Conservation (phyloP, 108 stramenopile genomes). For the Chaetoceros muelleri region DNA sequence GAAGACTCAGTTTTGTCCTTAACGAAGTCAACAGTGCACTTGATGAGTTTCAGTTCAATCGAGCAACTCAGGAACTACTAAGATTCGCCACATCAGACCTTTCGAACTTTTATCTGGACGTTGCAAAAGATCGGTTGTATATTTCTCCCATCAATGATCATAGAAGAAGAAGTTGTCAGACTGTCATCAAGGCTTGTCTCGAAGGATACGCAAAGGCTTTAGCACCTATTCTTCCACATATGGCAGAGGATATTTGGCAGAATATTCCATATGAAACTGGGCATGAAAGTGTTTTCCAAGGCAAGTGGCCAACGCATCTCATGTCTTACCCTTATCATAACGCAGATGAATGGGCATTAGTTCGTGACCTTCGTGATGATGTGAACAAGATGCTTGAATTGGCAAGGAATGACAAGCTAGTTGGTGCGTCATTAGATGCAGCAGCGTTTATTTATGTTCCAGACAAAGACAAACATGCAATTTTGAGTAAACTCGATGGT, state of each 20-base stretch:
- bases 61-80: constrained; percentile 76
- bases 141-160: constrained; percentile 77
- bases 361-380: constrained; percentile 71
- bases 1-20: constrained; percentile 57
- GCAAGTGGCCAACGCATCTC: constrained; percentile 43
- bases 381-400: constrained; percentile 77
- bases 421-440: constrained; percentile 81
- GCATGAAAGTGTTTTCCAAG: constrained; percentile 76
- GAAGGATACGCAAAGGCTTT: constrained; percentile 79
- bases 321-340: constrained; percentile 42
- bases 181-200: constrained; percentile 72
- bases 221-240: constrained; percentile 92
- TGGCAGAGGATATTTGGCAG: constrained; percentile 97
- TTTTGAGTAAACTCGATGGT: constrained; percentile 50
- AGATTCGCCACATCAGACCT: constrained; percentile 86
- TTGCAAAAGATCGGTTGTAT: constrained; percentile 96
- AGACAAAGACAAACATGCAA: constrained; percentile 37
- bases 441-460: constrained; percentile 64
- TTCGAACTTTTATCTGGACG: constrained; percentile 95
- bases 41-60: constrained; percentile 77
- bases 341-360: constrained; percentile 52
- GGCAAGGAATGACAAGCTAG: constrained; percentile 77
- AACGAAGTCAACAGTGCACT: constrained; percentile 83
- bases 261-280: constrained; percentile 64
- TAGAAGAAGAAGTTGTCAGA: constrained; percentile 86